Base-by-base conservation (phyloP, 306 rosid genomes). In the Casuarina glauca region DNA sequence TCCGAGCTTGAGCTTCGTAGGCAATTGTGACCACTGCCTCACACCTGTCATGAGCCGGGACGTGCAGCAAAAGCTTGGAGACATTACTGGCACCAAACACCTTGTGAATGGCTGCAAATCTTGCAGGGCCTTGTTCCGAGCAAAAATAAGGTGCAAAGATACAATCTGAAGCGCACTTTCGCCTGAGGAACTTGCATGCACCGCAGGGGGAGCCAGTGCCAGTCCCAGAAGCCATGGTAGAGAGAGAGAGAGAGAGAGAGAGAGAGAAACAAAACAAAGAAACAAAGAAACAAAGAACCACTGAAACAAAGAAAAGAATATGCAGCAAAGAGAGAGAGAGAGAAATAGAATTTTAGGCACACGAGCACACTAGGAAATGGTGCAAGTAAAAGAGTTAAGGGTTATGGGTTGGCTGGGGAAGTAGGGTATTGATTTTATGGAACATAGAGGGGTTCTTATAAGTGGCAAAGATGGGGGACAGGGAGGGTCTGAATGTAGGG, bases 21-120 rank as follows among this genome's bases (percentile, higher is more conserved):
- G 98, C 91, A 49, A 96, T 96, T 0, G 98, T 96, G 78, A 96
- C 88, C 64, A 96, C 98, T 3, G 99, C 99, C 70, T 96, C 97
- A 71, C 91, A 91, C 2, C 99, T 96, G 80, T 93, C 92, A 72
- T 87, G 93, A 72, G 78, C 94, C 39, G 99, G 99, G 5, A 96
- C 87, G 74, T 93, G 93, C 73, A 86, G 67, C 69, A 96, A 79
- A 73, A 96, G 51, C 74, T 96, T 96, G 36, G 99, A 88, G 60
- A 96, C 98, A 61, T 96, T 96, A 73, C 99, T 96, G 3, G 98
- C 99, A 11, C 99, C 99, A 63, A 96, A 96, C 62, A 96, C 96
- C 78, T 96, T 96, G 76, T 96, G 99, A 3, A 96, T 93, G 64
- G 98, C 98, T n/a, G 98, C 98, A 76, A 96, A 96, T 57, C 94